Evolutionary conservation across 2,329 filamentous ascomycete genomes (phyloP).

Genomic region (Scedosporium aurantiacum): DNA sequence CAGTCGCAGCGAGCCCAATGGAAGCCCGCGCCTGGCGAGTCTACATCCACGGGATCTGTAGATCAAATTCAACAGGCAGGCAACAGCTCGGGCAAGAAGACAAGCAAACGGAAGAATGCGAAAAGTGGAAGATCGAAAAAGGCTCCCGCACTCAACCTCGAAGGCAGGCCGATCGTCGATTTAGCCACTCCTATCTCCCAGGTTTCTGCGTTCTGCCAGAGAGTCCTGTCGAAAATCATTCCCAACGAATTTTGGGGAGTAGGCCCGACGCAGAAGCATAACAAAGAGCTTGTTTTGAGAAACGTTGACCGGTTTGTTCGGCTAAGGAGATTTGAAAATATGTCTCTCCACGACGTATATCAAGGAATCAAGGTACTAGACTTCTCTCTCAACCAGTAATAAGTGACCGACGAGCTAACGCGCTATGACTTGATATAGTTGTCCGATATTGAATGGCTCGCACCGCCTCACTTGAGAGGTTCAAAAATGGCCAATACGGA

Average conservation of each 20-base stretch:
- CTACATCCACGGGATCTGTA: neutral
- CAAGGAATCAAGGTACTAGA: conserved; percentile 60
- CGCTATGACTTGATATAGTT: conserved; percentile 35
- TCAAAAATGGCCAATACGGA: conserved; percentile 61
- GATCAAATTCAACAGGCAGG: neutral
- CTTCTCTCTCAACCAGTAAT: conserved; percentile 4
- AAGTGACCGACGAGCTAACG: conserved; percentile 1
- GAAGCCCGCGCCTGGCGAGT: neutral
- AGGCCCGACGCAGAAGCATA: conserved; percentile 40
- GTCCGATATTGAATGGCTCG: conserved; percentile 61
- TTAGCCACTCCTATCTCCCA: conserved; percentile 55
- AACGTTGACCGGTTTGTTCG: conserved; percentile 69
- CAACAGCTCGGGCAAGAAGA: neutral
- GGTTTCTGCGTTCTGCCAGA: conserved; percentile 81
- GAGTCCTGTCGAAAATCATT: conserved; percentile 60
- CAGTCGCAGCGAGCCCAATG: neutral
- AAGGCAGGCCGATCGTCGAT: conserved; percentile 41
- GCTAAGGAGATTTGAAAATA: conserved; percentile 68
- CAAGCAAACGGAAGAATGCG: neutral
- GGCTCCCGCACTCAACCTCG: neutral
- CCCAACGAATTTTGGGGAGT: conserved; percentile 66
- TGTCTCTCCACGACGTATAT: conserved; percentile 66
- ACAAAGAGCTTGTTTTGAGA: conserved; percentile 49
- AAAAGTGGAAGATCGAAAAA: neutral
- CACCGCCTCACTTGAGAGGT: conserved; percentile 33